phyloP scores from a whole-genome alignment of 2,329 filamentous ascomycete species.

The Tolypocladium pustulatum region DNA sequence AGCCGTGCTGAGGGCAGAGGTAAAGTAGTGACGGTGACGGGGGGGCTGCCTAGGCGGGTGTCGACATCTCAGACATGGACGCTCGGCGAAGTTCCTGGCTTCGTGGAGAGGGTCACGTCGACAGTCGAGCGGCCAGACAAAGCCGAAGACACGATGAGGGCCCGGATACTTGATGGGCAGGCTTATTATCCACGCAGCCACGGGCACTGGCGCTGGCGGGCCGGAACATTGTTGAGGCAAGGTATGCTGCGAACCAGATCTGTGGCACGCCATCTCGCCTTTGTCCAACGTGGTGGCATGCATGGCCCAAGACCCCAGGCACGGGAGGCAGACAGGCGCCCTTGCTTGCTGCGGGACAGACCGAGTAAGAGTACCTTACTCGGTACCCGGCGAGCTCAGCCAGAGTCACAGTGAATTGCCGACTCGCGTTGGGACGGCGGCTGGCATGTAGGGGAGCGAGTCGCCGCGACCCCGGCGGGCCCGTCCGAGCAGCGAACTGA shows the following conservation, averaged over 20 bases:
- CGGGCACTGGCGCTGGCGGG: slow-evolving; percentile 3
- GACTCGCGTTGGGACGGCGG: neutral
- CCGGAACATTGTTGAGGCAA: slow-evolving; percentile 23
- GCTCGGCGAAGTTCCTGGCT: neutral
- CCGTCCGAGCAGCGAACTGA: slow-evolving; percentile 11
- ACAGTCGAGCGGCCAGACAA: slow-evolving; percentile 1
- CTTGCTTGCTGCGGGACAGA: neutral
- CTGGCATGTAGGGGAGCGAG: slow-evolving; percentile 6
- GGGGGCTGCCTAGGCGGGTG: slow-evolving; percentile 1
- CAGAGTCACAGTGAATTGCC: slow-evolving; percentile 3
- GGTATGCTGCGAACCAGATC: slow-evolving; percentile 23
- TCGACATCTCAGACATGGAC: slow-evolving; percentile 18
- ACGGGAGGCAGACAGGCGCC: neutral
- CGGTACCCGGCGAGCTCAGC: neutral
- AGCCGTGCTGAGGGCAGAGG: slow-evolving; percentile 12
- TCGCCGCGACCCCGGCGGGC: slow-evolving; percentile 4
- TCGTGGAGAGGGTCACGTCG: slow-evolving; percentile 2
- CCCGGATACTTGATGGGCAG: neutral
- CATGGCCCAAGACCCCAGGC: slow-evolving; percentile 1
- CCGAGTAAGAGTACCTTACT: neutral
- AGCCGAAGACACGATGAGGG: neutral
- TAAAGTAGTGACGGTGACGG: neutral
- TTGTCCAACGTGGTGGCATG: slow-evolving; percentile 14
- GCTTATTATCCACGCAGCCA: neutral
- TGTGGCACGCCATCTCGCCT: slow-evolving; percentile 30